Base-by-base conservation (phyloP, 768 basidiomycete genomes). In the Chalciporus pseudorubinellus region DNA sequence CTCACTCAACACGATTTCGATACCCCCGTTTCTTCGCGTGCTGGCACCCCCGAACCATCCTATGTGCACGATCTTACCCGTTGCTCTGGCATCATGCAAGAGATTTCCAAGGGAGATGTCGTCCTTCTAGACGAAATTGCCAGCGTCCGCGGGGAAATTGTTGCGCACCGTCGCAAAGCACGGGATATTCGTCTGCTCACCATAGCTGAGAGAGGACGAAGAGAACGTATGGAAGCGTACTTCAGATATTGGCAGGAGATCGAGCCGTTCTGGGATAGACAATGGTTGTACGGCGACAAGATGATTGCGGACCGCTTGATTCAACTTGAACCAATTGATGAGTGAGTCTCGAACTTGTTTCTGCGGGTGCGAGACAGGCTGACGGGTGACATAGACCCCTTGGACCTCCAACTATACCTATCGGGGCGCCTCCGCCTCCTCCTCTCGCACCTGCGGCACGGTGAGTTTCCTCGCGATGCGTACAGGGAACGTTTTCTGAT, bases 171-270 rank as follows among this genome's bases (percentile, higher is more conserved):
- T 62, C 13, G 58, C 51, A 18, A 53, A 47, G 64, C 56, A 10
- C 56, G 57, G 39, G 57, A 61, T n/a, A 36, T 61, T 21, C 62
- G 67, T 10, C 58, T 60, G 4, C 53, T 63, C 8, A 56, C 57
- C 1, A 58, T 59, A 42, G 62, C 56, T 0, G 64, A 68, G 48
- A 49, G 13, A 24, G 64, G 55, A 14, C 54, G 68, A 13, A 51
- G 64, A 44, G 59, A 60, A 39, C 51, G 68, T 13, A 60, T 70
- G 57, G 60, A 68, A 18, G 26, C 52, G 8, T 69, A 57, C 21
- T 70, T 63, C 33, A 47, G 50, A 26, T 59, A 66, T 29, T 70
- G 69, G 65, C 55, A 57, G 22, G 53, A 70, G 22, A 59, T 55
- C 5, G 52, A 58, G 12, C 56, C 59, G 2, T 43, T 5, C 4